These are phyloP conservation scores for Heterobasidion occidentale DNA, from an alignment of 1,284 basidiomycete genomes.

Conservation along the genomic window DNA sequence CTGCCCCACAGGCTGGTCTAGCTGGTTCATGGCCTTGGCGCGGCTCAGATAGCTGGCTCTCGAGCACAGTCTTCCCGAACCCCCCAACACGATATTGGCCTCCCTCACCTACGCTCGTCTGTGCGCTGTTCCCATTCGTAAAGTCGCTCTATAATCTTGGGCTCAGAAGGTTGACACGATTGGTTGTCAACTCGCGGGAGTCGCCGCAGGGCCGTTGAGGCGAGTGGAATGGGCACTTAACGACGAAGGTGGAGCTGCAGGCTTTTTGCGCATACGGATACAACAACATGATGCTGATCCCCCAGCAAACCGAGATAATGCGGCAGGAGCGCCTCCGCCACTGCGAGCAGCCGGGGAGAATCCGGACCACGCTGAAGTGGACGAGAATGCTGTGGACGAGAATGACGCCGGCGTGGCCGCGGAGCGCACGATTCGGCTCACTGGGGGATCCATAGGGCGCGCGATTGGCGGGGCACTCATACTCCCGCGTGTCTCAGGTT, in stretches of 20 bases:
- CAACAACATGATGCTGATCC: slow-evolving; percentile 15
- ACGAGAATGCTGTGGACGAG: slow-evolving; percentile 15
- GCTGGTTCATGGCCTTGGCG: neutral
- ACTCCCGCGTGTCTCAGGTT: slow-evolving; percentile 53
- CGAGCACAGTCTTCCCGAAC: slow-evolving; percentile 8
- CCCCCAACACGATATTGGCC: slow-evolving; percentile 12
- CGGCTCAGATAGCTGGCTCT: neutral
- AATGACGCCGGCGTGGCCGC: slow-evolving; percentile 32
- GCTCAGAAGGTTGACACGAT: slow-evolving; percentile 34
- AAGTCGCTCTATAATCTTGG: slow-evolving; percentile 36
- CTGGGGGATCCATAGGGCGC: slow-evolving; percentile 51
- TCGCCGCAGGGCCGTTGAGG: slow-evolving; percentile 6
- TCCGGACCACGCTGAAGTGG: slow-evolving; percentile 1
- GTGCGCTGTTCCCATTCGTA: slow-evolving; percentile 41
- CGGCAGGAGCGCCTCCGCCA: neutral
- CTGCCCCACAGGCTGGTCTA: slow-evolving; percentile 28
- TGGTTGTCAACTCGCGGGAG: slow-evolving; percentile 33
- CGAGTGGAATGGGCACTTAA: slow-evolving; percentile 22
- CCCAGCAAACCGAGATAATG: neutral
- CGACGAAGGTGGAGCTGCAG: slow-evolving; percentile 31
- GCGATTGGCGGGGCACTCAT: slow-evolving; percentile 58
- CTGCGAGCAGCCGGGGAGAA: neutral
- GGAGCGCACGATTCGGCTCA: slow-evolving; percentile 47
- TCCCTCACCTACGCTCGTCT: slow-evolving; percentile 14
- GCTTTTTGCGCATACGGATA: slow-evolving; percentile 36